These are phyloP conservation scores for Coemansia sp. DNA, from an alignment of 192 early-diverging fungal species.

Conservation along the genomic window DNA sequence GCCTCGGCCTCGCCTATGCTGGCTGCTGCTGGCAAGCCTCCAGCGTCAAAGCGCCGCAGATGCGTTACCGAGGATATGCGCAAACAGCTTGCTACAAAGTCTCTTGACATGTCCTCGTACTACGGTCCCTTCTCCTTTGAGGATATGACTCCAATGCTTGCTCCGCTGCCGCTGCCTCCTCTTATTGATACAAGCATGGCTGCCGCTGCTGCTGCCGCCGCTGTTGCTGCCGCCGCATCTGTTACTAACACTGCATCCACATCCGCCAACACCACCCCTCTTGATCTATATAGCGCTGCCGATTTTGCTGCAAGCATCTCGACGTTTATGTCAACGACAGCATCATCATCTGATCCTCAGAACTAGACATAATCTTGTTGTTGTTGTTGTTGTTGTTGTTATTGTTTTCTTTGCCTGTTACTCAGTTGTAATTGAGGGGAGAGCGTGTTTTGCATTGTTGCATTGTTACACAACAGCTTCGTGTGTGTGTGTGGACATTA, in stretches of 20 bases:
- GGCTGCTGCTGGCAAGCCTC: slow-evolving; percentile 3
- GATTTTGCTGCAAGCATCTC: slow-evolving; percentile 41
- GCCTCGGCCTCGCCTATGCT: slow-evolving; percentile 45
- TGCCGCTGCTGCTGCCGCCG: slow-evolving; percentile 8
- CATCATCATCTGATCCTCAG: background rate
- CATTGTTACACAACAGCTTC: too few species aligned
- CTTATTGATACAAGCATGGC: background rate
- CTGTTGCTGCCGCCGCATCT: background rate
- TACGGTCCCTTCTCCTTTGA: background rate
- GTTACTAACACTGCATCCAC: slow-evolving; percentile 13
- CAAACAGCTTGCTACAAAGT: slow-evolving; percentile 44
- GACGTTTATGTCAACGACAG: slow-evolving; percentile 20
- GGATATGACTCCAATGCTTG: slow-evolving; percentile 22
- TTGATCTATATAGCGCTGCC: slow-evolving; percentile 41
- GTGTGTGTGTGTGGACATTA: too few species aligned
- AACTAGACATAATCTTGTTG: background rate
- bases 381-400: background rate
- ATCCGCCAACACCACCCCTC: slow-evolving; percentile 12
- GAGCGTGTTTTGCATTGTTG: too few species aligned
- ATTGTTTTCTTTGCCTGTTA: background rate
- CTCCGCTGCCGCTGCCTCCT: slow-evolving; percentile 18
- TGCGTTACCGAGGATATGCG: slow-evolving; percentile 49
- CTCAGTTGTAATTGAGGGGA: background rate
- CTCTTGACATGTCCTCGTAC: slow-evolving; percentile 2
- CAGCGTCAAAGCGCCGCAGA: slow-evolving; percentile 43